Evolutionary conservation across 352 stramenopile genomes (phyloP).

Genomic region (Globisporangium apiculatum): DNA sequence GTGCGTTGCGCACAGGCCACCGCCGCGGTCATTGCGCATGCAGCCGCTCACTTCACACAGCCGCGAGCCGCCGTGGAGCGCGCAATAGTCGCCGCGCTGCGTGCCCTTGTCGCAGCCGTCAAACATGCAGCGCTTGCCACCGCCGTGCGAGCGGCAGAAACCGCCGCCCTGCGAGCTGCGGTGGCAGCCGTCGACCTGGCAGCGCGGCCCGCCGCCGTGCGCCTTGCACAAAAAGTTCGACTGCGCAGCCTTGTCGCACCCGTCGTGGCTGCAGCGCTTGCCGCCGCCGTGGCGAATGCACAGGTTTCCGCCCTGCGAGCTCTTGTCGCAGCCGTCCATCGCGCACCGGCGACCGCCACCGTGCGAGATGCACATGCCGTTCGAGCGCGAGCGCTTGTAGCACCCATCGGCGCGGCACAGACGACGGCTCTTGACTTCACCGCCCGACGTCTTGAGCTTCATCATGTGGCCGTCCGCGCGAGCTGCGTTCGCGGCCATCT

Average conservation of each 20-base stretch:
- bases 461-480: conserved; percentile 17
- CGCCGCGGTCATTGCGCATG: conserved; percentile 81
- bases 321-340: conserved; percentile 76
- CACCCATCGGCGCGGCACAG: conserved; percentile 71
- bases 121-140: conserved; percentile 82
- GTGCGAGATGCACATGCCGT: conserved; percentile 82
- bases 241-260: conserved; percentile 77
- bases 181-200: conserved; percentile 56
- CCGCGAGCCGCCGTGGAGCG: conserved; percentile 76
- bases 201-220: conserved; percentile 80
- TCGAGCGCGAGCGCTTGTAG: conserved; percentile 84
- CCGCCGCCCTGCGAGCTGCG: conserved; percentile 73
- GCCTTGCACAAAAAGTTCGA: conserved; percentile 84
- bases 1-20: conserved; percentile 69
- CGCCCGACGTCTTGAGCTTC: conserved; percentile 15
- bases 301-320: conserved; percentile 69
- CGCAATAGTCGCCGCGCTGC: conserved; percentile 83
- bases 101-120: conserved; percentile 83
- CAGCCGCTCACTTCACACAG: conserved; percentile 75
- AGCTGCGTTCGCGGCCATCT: conserved; percentile 36
- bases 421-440: conserved; percentile 52
- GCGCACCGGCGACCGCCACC: conserved; percentile 72
- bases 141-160: conserved; percentile 80
- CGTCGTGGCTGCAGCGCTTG: conserved; percentile 70
- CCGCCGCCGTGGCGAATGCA: conserved; percentile 85